Base-by-base conservation (phyloP, 2,329 filamentous ascomycete species). In the Microsporum ferrugineum region DNA sequence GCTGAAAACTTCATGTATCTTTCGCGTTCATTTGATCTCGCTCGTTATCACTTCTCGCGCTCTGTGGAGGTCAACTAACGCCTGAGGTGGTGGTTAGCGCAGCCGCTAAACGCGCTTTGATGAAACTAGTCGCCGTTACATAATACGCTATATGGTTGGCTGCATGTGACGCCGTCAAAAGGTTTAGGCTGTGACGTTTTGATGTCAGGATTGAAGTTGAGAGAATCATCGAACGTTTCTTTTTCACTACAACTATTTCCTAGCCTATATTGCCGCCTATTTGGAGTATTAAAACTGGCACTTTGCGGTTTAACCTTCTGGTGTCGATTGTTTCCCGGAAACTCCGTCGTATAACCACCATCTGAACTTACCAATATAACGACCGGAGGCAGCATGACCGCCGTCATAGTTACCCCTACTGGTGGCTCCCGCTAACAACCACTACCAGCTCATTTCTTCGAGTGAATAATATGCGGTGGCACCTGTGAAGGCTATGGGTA, bases 181-280 rank as follows among this genome's bases (percentile, higher is more conserved):
- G 17, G 17, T 55, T 17, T 8, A 55, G 51, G 51, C 51, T 55
- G 51, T 55, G 51, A 55, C 51, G 51, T 55, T 53, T 47, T 55
- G n/a, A 36, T 31, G 23, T n/a, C 33, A 34, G 17, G 7, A 55
- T 53, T 27, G 29, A 53, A 3, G 34, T 10, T 36, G 5, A 10
- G 43, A 47, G 43, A 29, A 29, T 8, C 17, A 47, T 47, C 43
- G 4, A n/a, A 43, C 14, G 6, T 43, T 5, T 43, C 14, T n/a
- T 43, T 43, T 43, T 6, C 14, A n/a, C 5, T n/a, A 17, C 39
- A 23, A 43, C 14, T 2, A n/a, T n/a, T n/a, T 23, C n/a, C 17
- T 47, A 29, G n/a, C 43, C 8, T 27, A 47, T 23, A 47, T 41
- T 10, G 7, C 39, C 17, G 5, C 7, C 6, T n/a, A 6, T 43